These are phyloP conservation scores for Phytophthora melonis DNA, from an alignment of 352 stramenopile species.

Conservation along the genomic window DNA sequence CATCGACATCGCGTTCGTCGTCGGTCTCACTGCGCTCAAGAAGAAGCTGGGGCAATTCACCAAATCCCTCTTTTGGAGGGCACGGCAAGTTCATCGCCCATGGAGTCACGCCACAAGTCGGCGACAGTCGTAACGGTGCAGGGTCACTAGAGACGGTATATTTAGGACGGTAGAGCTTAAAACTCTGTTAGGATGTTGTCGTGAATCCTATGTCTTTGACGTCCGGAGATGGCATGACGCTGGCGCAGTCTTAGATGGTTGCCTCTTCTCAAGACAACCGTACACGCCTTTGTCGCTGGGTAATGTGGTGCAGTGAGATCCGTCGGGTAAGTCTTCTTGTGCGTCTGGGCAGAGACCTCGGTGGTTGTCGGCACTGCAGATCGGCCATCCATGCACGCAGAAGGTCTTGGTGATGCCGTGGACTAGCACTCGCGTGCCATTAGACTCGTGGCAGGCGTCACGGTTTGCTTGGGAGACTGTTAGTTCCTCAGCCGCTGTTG, in stretches of 20 bases:
- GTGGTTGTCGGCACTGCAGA: constrained; percentile 33
- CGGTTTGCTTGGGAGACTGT: constrained; percentile 5
- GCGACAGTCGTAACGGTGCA: constrained; percentile 18
- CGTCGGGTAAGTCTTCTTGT: constrained; percentile 42
- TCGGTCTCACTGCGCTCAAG: constrained; percentile 44
- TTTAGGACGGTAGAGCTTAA: constrained; percentile 2
- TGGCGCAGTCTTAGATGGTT: background rate
- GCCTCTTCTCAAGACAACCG: constrained; percentile 34
- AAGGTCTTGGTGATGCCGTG: constrained; percentile 44
- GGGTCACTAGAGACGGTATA: constrained; percentile 11
- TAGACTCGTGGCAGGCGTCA: constrained; percentile 18
- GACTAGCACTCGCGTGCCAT: constrained; percentile 43
- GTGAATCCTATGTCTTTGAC: background rate
- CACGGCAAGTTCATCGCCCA: constrained; percentile 24
- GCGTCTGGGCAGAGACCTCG: constrained; percentile 43
- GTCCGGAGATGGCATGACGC: constrained; percentile 7
- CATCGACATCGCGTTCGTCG: constrained; percentile 10
- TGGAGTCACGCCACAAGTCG: constrained; percentile 1
- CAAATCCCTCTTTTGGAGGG: constrained; percentile 16
- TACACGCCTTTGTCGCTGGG: constrained; percentile 22
- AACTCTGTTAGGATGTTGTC: background rate
- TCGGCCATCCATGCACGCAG: constrained; percentile 35
- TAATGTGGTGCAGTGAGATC: constrained; percentile 47
- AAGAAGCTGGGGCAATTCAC: constrained; percentile 25
- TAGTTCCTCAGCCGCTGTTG: background rate